Evolutionary conservation across 2,329 filamentous ascomycete species (phyloP).

Genomic region (Alternaria dauci): DNA sequence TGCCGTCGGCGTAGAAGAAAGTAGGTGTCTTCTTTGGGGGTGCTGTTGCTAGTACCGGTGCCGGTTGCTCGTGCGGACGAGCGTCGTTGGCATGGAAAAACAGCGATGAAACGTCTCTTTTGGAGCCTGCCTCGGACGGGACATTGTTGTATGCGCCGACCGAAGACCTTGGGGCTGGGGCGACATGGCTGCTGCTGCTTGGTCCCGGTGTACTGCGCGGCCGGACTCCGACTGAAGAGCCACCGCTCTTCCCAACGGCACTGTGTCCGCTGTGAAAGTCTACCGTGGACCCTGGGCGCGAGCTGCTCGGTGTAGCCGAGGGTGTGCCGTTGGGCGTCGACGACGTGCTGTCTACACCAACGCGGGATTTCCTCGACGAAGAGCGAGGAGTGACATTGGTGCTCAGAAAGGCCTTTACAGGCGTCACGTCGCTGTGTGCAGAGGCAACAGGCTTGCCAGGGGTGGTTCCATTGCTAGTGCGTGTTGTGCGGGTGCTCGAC

Average conservation of each 20-base stretch:
- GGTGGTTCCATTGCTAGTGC: constrained; percentile 39
- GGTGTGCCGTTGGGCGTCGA: constrained; percentile 72
- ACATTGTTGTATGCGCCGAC: constrained; percentile 33
- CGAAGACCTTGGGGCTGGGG: constrained; percentile 36
- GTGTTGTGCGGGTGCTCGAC: constrained; percentile 37
- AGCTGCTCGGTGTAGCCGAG: constrained; percentile 50
- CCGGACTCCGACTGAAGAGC: constrained; percentile 32
- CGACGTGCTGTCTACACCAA: constrained; percentile 68
- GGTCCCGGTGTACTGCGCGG: constrained; percentile 52
- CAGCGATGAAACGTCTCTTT: constrained; percentile 62
- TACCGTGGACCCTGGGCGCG: constrained; percentile 46
- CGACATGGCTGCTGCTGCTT: constrained; percentile 26
- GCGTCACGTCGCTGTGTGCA: constrained; percentile 61
- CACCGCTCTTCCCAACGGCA: constrained; percentile 29
- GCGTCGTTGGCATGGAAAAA: constrained; percentile 94
- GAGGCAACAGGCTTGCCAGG: constrained; percentile 41
- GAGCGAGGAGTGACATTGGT: constrained; percentile 82
- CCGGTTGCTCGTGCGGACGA: constrained; percentile 43
- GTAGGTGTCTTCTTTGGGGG: constrained; percentile 55
- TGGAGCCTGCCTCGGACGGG: constrained; percentile 36
- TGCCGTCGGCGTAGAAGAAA: constrained; percentile 63
- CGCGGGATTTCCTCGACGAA: constrained; percentile 72
- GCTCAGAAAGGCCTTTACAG: constrained; percentile 65
- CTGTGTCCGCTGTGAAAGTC: constrained; percentile 39
- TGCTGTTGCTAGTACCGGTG: constrained; percentile 34